These are phyloP conservation scores for Cladosporium halotolerans DNA, from an alignment of 2,329 filamentous ascomycete species.

Conservation along the genomic window DNA sequence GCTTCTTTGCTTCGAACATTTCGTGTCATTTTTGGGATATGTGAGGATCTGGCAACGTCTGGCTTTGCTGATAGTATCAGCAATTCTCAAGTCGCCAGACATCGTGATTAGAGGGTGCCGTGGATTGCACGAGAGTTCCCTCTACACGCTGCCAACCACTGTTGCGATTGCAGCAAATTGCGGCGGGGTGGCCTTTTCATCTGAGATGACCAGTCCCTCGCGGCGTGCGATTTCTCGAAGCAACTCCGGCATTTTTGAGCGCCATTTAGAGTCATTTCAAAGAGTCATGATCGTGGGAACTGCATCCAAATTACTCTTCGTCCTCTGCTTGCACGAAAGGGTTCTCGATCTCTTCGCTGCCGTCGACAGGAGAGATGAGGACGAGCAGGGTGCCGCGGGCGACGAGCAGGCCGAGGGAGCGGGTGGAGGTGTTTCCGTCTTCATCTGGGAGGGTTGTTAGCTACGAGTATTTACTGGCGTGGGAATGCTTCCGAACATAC, in stretches of 20 bases:
- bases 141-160: no score
- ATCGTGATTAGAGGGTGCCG: no score
- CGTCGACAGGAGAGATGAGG: conserved; percentile 85
- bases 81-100: no score
- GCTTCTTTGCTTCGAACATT: not conserved
- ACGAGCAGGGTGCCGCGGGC: conserved; percentile 89
- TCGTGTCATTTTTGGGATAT: not conserved
- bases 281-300: not conserved
- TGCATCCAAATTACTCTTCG: conserved; percentile 17
- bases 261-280: not conserved
- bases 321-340: conserved; percentile 76
- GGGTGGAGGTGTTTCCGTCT: conserved; percentile 77
- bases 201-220: no score
- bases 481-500: conserved; percentile 43
- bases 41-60: not conserved
- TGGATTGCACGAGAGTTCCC: no score
- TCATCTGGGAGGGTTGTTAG: conserved; percentile 58
- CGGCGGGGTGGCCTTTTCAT: no score
- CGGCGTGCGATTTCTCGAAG: no score
- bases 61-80: not conserved
- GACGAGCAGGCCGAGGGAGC: conserved; percentile 78
- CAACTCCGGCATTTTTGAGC: not conserved
- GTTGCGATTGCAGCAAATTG: no score
- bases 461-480: not conserved
- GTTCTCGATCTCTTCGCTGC: conserved; percentile 92